A percentile compares a stretch with the other conserved stretches of the same genome.
Conservation (phyloP, 2,329 filamentous ascomycete genomes). For the Didymella glomerata region DNA sequence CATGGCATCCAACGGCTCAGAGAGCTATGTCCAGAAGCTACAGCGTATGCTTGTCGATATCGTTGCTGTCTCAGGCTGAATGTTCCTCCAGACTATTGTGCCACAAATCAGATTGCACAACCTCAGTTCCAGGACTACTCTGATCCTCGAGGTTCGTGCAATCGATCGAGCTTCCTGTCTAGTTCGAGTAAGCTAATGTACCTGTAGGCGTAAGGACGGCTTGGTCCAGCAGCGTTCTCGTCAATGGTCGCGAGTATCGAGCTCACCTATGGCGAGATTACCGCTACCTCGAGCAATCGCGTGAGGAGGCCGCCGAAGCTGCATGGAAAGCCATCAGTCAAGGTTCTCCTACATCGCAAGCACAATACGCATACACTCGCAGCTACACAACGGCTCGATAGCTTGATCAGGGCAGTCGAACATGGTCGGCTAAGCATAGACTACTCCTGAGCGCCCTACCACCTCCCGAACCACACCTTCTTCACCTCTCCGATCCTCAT, state of each 20-base stretch:
- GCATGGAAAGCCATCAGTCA: slow-evolving; percentile 43
- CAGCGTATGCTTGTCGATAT: slow-evolving; percentile 37
- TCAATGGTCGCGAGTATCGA: slow-evolving; percentile 47
- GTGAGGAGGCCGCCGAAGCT: slow-evolving; percentile 49
- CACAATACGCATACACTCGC: slow-evolving; percentile 31
- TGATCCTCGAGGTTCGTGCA: slow-evolving; percentile 46
- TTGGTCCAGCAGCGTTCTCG: slow-evolving; percentile 49
- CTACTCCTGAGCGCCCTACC: background rate
- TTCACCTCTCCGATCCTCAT: background rate
- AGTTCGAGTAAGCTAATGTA: slow-evolving; percentile 23
- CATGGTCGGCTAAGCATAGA: background rate
- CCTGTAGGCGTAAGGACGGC: slow-evolving; percentile 45
- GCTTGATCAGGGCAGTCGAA: slow-evolving; percentile 1
- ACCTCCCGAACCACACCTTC: background rate
- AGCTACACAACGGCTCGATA: slow-evolving; percentile 36
- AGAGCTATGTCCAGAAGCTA: slow-evolving; percentile 46
- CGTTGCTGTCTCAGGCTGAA: slow-evolving; percentile 23
- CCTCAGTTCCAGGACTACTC: slow-evolving; percentile 51
- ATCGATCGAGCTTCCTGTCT: background rate
- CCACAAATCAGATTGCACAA: slow-evolving; percentile 45
- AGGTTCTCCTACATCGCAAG: slow-evolving; percentile 21
- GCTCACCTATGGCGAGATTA: slow-evolving; percentile 49
- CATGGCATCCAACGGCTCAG: slow-evolving; percentile 40
- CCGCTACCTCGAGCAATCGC: slow-evolving; percentile 48
- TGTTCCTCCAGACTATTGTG: slow-evolving; percentile 41